These are phyloP conservation scores for Wallacemonas sp. DNA, from an alignment of 208 protist species.

Conservation along the genomic window DNA sequence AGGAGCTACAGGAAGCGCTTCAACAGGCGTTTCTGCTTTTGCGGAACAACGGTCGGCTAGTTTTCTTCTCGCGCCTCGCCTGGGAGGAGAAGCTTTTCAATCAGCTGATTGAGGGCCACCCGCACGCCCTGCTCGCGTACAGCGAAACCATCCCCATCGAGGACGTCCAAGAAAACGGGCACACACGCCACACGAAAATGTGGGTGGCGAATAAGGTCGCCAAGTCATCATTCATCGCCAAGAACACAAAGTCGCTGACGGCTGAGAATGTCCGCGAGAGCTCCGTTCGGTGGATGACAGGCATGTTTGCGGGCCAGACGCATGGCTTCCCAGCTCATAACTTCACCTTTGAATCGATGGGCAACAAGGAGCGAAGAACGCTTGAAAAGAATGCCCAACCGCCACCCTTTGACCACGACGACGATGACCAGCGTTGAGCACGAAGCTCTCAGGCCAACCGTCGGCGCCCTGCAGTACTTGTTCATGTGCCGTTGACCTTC, in stretches of 20 bases:
- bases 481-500: too few relatives aligned
- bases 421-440: conserved; percentile 14
- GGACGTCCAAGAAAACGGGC: conserved; percentile 58
- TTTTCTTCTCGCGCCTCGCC: conserved; percentile 61
- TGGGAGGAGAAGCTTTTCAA: conserved; percentile 85
- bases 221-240: conserved; percentile 62
- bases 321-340: conserved; percentile 87
- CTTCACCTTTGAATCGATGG: conserved; percentile 74
- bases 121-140: conserved; percentile 81
- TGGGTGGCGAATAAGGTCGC: conserved; percentile 61
- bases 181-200: conserved; percentile 84
- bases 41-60: conserved; percentile 66
- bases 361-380: conserved; percentile 43
- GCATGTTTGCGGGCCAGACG: conserved; percentile 77
- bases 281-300: conserved; percentile 72
- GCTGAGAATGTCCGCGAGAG: conserved; percentile 70
- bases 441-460: background rate
- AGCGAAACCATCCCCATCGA: conserved; percentile 52
- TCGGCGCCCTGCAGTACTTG: background rate
- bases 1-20: conserved; percentile 63
- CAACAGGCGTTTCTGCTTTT: conserved; percentile 72
- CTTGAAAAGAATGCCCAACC: conserved; percentile 37
- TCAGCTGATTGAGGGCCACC: conserved; percentile 55
- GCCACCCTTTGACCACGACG: conserved; percentile 64
- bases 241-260: conserved; percentile 60